A percentile compares a stretch with the other conserved stretches of the same genome.
phyloP scores from a whole-genome alignment of 805 yeast species.

The Hanseniaspora thailandica region DNA sequence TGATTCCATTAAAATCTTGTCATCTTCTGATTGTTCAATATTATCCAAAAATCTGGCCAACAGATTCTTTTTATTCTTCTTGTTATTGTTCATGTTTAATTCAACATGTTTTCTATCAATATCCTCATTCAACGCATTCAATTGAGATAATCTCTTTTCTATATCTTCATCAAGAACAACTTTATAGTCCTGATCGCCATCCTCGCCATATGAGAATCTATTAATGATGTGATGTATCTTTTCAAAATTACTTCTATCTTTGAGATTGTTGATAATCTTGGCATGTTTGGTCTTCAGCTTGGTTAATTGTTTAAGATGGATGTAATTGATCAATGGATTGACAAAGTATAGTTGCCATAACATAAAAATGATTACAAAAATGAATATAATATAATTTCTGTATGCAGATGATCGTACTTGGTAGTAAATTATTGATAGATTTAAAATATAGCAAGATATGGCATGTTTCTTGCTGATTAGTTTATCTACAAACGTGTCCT shows the following conservation, averaged over 20 bases:
- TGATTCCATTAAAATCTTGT: constrained; percentile 1
- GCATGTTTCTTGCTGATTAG: not conserved
- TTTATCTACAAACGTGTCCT: constrained; percentile 8
- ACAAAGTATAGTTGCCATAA: constrained; percentile 7
- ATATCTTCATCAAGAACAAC: constrained; percentile 36
- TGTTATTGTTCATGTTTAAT: not conserved
- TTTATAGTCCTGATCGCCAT: constrained; percentile 36
- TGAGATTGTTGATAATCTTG: constrained; percentile 52
- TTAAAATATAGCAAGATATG: not conserved
- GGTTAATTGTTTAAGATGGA: constrained; percentile 4
- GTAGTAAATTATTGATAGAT: not conserved
- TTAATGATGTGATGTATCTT: constrained; percentile 62
- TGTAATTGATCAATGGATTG: constrained; percentile 3
- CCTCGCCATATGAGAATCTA: constrained; percentile 47
- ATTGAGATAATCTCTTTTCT: constrained; percentile 30
- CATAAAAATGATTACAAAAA: not conserved
- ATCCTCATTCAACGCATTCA: constrained; percentile 31
- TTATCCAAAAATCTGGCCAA: constrained; percentile 6
- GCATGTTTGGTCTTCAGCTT: constrained; percentile 31
- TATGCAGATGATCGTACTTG: not conserved
- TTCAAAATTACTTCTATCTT: constrained; percentile 60
- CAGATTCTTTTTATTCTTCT: not conserved
- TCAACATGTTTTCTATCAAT: constrained; percentile 16
- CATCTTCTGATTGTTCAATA: constrained; percentile 8
- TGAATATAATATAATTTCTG: not conserved